Evolutionary conservation across 1,284 basidiomycete genomes (phyloP).

Genomic region (Kalmanozyma brasiliensis): DNA sequence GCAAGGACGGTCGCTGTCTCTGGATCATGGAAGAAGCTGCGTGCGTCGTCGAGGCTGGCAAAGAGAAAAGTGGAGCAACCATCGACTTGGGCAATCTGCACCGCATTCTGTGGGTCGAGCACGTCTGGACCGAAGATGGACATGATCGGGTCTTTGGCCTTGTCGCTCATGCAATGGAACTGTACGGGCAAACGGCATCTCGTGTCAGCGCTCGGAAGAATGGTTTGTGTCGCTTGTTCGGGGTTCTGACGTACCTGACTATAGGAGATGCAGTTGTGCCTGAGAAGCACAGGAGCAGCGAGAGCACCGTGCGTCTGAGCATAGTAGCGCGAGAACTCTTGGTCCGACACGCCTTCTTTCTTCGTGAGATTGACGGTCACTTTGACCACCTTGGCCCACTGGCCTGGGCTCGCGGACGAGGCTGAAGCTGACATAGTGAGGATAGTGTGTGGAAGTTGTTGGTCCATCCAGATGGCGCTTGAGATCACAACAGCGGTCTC

Average conservation of each 20-base stretch:
- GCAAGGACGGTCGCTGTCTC: conserved; percentile 13
- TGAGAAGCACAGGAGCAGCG: conserved; percentile 14
- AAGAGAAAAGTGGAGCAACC: conserved; percentile 31
- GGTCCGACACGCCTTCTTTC: conserved; percentile 13
- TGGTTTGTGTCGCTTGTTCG: too few relatives aligned
- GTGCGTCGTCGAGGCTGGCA: conserved; percentile 16
- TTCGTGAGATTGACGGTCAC: conserved; percentile 25
- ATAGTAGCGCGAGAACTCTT: conserved; percentile 25
- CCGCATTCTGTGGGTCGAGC: conserved; percentile 7
- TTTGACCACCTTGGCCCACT: conserved; percentile 13
- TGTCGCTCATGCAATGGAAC: conserved; percentile 19
- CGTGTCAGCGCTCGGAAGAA: background rate
- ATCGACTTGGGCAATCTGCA: conserved; percentile 24
- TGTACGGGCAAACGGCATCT: background rate
- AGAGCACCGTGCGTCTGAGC: conserved; percentile 15
- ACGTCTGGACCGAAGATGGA: conserved; percentile 27
- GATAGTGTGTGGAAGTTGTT: background rate
- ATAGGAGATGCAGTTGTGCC: conserved; percentile 23
- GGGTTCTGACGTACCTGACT: conserved; percentile 15
- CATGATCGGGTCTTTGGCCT: conserved; percentile 4
- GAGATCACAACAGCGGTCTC: background rate
- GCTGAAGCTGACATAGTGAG: conserved; percentile 6
- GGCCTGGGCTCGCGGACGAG: conserved; percentile 1
- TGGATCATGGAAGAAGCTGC: conserved; percentile 22
- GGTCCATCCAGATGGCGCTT: too few relatives aligned